Conservation (phyloP, 140 eudicot species). For the Cichorium intybus region DNA sequence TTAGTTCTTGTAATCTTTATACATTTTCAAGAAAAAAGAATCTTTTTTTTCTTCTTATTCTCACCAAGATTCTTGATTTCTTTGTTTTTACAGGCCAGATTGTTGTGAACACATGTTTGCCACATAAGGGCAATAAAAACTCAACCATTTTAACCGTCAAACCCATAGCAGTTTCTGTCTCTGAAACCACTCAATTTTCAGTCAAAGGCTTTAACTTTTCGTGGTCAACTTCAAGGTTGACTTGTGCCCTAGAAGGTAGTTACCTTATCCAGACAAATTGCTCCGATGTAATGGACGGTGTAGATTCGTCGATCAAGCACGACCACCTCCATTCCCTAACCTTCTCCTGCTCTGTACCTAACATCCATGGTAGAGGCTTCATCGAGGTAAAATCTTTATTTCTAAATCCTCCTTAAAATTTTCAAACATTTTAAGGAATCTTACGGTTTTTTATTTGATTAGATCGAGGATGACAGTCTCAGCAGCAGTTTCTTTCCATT, state of each 20-base stretch:
- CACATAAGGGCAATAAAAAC: slow-evolving; percentile 31
- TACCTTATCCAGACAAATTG: slow-evolving; percentile 56
- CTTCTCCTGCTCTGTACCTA: slow-evolving; percentile 64
- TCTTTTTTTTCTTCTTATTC: neutral
- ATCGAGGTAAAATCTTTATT: slow-evolving; percentile 61
- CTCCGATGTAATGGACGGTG: slow-evolving; percentile 43
- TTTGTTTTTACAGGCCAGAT: slow-evolving; percentile 60
- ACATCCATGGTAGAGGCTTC: slow-evolving; percentile 84
- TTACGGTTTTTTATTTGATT: slow-evolving; percentile 18
- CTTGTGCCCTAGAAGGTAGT: slow-evolving; percentile 86
- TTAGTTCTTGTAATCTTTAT: slow-evolving; percentile 26
- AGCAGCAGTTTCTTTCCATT: slow-evolving; percentile 91
- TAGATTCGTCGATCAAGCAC: slow-evolving; percentile 40
- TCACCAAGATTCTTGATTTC: neutral
- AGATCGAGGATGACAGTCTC: slow-evolving; percentile 89
- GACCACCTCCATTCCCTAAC: slow-evolving; percentile 53
- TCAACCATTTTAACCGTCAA: slow-evolving; percentile 59
- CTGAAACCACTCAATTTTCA: slow-evolving; percentile 47
- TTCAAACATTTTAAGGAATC: neutral
- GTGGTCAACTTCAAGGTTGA: slow-evolving; percentile 75
- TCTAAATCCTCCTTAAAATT: neutral
- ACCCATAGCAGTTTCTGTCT: slow-evolving; percentile 78
- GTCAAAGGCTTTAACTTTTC: slow-evolving; percentile 70
- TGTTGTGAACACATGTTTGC: slow-evolving; percentile 69
- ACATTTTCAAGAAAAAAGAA: too few species aligned